phyloP scores from a whole-genome alignment of 257 asterid species.

The Ilex aquifolium region DNA sequence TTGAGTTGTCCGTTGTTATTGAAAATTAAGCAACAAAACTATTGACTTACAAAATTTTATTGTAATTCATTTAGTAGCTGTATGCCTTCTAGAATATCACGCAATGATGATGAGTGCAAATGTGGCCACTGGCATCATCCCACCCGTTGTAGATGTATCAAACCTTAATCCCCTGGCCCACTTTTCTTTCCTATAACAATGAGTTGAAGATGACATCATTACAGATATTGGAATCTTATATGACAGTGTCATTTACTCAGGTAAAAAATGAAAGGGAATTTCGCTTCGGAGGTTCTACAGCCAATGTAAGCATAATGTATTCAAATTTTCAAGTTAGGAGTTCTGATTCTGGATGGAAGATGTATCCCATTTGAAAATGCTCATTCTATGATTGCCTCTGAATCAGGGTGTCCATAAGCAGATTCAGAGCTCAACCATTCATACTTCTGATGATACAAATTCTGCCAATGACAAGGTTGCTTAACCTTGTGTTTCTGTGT shows the following conservation, averaged over 20 bases:
- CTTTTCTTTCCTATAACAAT: too few species aligned
- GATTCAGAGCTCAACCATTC: conserved; percentile 6
- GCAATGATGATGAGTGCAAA: too few species aligned
- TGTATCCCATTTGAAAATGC: not conserved
- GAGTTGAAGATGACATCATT: too few species aligned
- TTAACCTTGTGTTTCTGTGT: conserved; percentile 1
- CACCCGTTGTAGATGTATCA: too few species aligned
- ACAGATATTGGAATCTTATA: not conserved
- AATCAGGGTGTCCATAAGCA: not conserved
- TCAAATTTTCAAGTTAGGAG: conserved; percentile 3
- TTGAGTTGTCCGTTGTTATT: too few species aligned
- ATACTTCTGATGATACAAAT: conserved; percentile 8
- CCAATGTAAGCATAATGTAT: conserved; percentile 17
- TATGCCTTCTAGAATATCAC: too few species aligned
- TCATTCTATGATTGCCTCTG: too few species aligned
- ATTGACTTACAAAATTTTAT: too few species aligned
- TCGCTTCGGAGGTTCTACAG: conserved; percentile 8
- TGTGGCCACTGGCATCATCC: too few species aligned
- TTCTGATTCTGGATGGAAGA: conserved; percentile 11
- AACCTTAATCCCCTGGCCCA: too few species aligned
- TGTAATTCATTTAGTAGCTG: too few species aligned
- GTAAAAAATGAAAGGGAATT: conserved; percentile 17
- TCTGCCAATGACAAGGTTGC: conserved; percentile 42
- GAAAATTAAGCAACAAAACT: too few species aligned
- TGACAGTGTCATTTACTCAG: conserved; percentile 20